Percentiles rank a stretch among this genome's conserved stretches.
These are phyloP conservation scores for Yamadazyma epiphylla DNA, from an alignment of 1,139 yeast species.

Conservation along the genomic window DNA sequence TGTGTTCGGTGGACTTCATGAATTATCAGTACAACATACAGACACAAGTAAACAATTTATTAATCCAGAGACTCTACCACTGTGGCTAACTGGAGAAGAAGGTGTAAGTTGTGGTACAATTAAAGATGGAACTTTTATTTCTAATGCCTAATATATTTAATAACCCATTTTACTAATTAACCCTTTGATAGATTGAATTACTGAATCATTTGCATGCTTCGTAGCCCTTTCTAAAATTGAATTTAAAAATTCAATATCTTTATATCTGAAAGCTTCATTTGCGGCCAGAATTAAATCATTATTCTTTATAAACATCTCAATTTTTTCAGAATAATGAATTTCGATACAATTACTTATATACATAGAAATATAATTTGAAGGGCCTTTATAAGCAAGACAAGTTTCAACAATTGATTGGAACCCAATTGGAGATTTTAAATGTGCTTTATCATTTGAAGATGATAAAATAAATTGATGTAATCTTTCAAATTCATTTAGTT, in stretches of 20 bases:
- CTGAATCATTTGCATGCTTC: constrained; percentile 18
- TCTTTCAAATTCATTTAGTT: constrained; percentile 57
- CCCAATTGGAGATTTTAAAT: constrained; percentile 70
- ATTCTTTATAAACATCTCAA: constrained; percentile 49
- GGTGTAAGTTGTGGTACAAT: constrained; percentile 48
- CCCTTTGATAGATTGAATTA: constrained; percentile 18
- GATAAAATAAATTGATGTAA: constrained; percentile 46
- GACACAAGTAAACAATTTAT: constrained; percentile 35
- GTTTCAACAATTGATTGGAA: constrained; percentile 60
- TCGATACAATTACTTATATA: constrained; percentile 33
- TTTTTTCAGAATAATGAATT: constrained; percentile 35
- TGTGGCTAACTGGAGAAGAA: constrained; percentile 81
- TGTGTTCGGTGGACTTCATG: constrained; percentile 77
- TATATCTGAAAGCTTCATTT: constrained; percentile 54
- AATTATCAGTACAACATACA: constrained; percentile 46
- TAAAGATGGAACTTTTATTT: constrained; percentile 36
- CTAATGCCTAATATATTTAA: constrained; percentile 5
- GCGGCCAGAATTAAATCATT: constrained; percentile 56
- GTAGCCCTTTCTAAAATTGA: constrained; percentile 24
- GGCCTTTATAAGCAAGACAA: constrained; percentile 48
- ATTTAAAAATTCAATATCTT: constrained; percentile 44
- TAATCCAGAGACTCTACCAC: constrained; percentile 57
- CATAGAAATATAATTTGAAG: constrained; percentile 30
- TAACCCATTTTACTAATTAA: constrained; percentile 30
- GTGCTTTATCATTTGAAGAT: constrained; percentile 14